These are phyloP conservation scores for Arachis hypogaea DNA, from an alignment of 306 rosid genomes.

Conservation along the genomic window DNA sequence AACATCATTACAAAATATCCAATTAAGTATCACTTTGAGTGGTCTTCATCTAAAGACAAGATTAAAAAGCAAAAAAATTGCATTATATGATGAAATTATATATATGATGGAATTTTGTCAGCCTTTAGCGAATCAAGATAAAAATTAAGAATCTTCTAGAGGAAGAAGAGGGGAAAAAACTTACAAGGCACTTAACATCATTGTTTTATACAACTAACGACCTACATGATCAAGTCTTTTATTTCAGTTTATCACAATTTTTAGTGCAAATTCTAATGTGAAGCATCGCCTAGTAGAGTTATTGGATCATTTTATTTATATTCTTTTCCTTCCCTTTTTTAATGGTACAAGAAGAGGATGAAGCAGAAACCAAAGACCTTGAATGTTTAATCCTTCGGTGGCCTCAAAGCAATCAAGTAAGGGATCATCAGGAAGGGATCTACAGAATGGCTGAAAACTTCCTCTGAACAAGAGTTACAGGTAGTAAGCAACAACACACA, in stretches of 20 bases:
- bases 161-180: background rate
- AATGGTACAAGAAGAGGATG: constrained; percentile 6
- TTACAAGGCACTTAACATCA: constrained; percentile 21
- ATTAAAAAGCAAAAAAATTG: background rate
- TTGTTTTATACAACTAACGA: constrained; percentile 4
- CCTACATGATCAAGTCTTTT: constrained; percentile 15
- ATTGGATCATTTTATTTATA: constrained; percentile 3
- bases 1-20: constrained; percentile 2
- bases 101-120: background rate
- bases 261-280: background rate
- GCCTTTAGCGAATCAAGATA: constrained; percentile 7
- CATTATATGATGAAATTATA: constrained; percentile 3
- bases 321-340: background rate
- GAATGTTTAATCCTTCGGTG: constrained; percentile 51
- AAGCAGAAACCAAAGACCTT: constrained; percentile 53
- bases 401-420: constrained; percentile 81
- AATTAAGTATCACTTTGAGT: constrained; percentile 18
- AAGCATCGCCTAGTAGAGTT: background rate
- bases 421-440: constrained; percentile 89
- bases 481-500: constrained; percentile 19
- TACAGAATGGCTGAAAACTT: constrained; percentile 88
- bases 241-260: background rate
- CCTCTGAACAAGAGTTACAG: constrained; percentile 53
- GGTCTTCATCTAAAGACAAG: constrained; percentile 9
- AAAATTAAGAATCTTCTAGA: constrained; percentile 18